Evolutionary conservation across 2,329 filamentous ascomycete genomes (phyloP).

Genomic region (Neopestalotiopsis sp.): DNA sequence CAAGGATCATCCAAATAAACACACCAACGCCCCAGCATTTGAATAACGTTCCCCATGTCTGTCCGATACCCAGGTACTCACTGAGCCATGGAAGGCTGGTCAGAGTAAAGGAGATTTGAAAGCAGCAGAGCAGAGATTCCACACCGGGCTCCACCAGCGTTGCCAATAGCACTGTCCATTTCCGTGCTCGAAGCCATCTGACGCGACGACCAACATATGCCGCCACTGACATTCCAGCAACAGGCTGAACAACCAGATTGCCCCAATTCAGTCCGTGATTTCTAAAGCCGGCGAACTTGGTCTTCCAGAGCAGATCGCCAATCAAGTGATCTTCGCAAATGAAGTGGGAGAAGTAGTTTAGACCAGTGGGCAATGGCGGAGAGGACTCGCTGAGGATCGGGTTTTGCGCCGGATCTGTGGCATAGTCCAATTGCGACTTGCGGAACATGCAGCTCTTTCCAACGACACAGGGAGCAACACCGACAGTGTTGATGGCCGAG

Average conservation of each 20-base stretch:
- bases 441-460: slow-evolving; percentile 99
- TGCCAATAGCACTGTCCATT: slow-evolving; percentile 89
- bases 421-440: slow-evolving; percentile 82
- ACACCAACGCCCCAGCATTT: slow-evolving; percentile 72
- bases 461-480: slow-evolving; percentile 89
- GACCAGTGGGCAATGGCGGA: slow-evolving; percentile 62
- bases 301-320: slow-evolving; percentile 87
- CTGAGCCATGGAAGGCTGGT: slow-evolving; percentile 74
- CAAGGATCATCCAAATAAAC: slow-evolving; percentile 73
- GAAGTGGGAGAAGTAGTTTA: slow-evolving; percentile 93
- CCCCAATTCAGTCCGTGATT: slow-evolving; percentile 87
- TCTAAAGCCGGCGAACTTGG: slow-evolving; percentile 65
- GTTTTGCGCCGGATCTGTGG: slow-evolving; percentile 60
- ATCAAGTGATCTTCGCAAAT: slow-evolving; percentile 99
- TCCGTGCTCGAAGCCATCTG: slow-evolving; percentile 90
- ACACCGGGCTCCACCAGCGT: slow-evolving; percentile 93
- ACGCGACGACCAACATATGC: slow-evolving; percentile 83
- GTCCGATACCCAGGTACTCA: slow-evolving; percentile 55
- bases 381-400: slow-evolving; percentile 45
- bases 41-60: slow-evolving; percentile 72
- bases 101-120: slow-evolving; percentile 79
- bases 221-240: slow-evolving; percentile 77
- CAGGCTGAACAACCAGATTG: slow-evolving; percentile 89
- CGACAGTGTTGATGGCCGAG: slow-evolving; percentile 91
- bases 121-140: slow-evolving; percentile 83